These are phyloP conservation scores for Mucor velutinosus DNA, from an alignment of 371 early-diverging fungal genomes.

Conservation along the genomic window DNA sequence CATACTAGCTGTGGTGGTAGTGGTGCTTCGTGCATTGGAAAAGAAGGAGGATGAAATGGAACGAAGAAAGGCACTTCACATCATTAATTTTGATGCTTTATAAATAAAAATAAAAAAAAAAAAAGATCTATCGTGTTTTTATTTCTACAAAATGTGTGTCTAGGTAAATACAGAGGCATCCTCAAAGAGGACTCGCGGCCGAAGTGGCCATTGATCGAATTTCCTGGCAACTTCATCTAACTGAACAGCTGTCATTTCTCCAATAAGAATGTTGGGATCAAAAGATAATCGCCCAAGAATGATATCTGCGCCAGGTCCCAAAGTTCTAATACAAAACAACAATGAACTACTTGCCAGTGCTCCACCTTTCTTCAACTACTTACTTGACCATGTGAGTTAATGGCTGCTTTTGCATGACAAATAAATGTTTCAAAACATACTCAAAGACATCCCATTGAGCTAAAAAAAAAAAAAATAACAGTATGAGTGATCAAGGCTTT, in stretches of 20 bases:
- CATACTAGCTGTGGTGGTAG: conserved; percentile 70
- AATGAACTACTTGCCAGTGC: background rate
- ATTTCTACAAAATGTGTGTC: background rate
- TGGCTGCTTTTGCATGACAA: conserved; percentile 47
- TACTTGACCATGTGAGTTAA: conserved; percentile 60
- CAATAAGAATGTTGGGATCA: conserved; percentile 46
- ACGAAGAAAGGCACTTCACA: conserved; percentile 69
- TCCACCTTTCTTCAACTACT: conserved; percentile 6
- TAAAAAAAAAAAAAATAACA: conserved; percentile 13
- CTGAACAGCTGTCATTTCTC: conserved; percentile 56
- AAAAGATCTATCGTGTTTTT: background rate
- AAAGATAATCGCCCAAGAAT: conserved; percentile 56
- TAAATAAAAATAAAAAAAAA: conserved; percentile 30
- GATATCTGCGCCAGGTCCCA: conserved; percentile 69
- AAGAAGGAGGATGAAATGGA: conserved; percentile 82
- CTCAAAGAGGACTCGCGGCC: conserved; percentile 51
- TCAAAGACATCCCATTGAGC: conserved; percentile 63
- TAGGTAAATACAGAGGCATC: conserved; percentile 27
- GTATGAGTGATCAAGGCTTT: background rate
- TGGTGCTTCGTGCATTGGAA: conserved; percentile 74
- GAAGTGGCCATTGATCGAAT: conserved; percentile 67
- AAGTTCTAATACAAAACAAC: conserved; percentile 30
- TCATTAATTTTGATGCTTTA: conserved; percentile 92
- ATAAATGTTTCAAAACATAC: conserved; percentile 58
- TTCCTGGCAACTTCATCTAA: conserved; percentile 59